These are phyloP conservation scores for Schwanniomyces sp. DNA, from an alignment of 805 yeast species.

Conservation along the genomic window DNA sequence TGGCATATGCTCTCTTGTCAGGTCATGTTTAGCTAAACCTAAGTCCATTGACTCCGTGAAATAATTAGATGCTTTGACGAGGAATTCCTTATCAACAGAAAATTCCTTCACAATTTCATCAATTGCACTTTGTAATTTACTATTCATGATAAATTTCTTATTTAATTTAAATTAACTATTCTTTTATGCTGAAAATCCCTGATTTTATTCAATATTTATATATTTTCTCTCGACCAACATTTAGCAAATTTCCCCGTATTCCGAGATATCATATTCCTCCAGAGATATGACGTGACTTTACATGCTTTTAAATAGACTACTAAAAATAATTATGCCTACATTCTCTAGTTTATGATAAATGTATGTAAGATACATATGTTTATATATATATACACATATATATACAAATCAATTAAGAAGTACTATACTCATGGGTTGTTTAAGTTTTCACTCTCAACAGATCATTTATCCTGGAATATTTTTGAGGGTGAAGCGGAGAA, in stretches of 20 bases:
- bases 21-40: conserved; percentile 49
- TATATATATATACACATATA: background rate
- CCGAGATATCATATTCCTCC: too few relatives aligned
- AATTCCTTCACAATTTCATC: conserved; percentile 41
- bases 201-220: background rate
- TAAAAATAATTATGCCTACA: too few relatives aligned
- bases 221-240: background rate
- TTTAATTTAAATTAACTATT: background rate
- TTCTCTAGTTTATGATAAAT: too few relatives aligned
- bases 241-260: background rate
- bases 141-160: conserved; percentile 11
- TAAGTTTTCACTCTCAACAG: too few relatives aligned
- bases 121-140: conserved; percentile 24
- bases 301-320: too few relatives aligned
- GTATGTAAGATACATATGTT: too few relatives aligned
- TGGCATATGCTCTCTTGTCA: conserved; percentile 52
- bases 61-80: conserved; percentile 49
- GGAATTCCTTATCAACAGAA: conserved; percentile 39
- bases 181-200: background rate
- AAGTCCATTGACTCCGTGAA: conserved; percentile 61
- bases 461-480: too few relatives aligned
- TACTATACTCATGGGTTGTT: too few relatives aligned
- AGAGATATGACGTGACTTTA: too few relatives aligned
- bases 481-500: too few relatives aligned
- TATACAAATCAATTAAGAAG: background rate